Base-by-base conservation (phyloP, 1,284 basidiomycete species). In the Ustilago loliicola region DNA sequence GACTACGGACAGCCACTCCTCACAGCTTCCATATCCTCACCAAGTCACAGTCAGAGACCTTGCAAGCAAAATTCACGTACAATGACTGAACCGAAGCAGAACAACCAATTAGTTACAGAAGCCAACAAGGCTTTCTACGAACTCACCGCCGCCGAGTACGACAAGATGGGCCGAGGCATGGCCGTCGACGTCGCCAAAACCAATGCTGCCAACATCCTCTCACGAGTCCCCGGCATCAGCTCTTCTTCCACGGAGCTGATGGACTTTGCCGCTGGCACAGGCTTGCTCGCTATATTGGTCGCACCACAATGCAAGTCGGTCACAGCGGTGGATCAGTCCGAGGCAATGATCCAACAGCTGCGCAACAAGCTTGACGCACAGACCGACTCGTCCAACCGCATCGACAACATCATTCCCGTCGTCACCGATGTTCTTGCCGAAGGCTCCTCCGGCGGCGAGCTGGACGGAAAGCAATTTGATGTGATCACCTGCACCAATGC, bases 51-150 rank as follows among this genome's bases (percentile, higher is more conserved):
- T n/a, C 36, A 8, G 11, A 38, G 36, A 9, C 36, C 13, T 15
- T 38, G 7, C 42, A 45, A 21, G 15, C 7, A 3, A 38, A 38
- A 15, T 15, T 15, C 30, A 7, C 11, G 8, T 29, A 52, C 32
- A 34, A 72, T 74, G 72, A 21, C 60, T 2, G 60, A 60, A 29
- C 29, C 61, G 4, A 34, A 17, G 3, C 42, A 61, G 3, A 57
- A 45, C 57, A n/a, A 40, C 19, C 55, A 72, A 34, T 63, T 77
- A 7, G 54, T 73, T 45, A 72, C 66, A 15, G 53, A 66, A 29
- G 70, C 65, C 60, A 77, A 77, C 66, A 69, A 67, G 56, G 66
- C 66, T n/a, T 77, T 77, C 51, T 72, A 77, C 58, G 70, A 66
- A 3, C 59, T 66, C 38, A 77, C 75, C 13, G 75, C 75, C 3